Conservation (phyloP, 1,139 yeast species). For the Suhomyces bolitotheri region DNA sequence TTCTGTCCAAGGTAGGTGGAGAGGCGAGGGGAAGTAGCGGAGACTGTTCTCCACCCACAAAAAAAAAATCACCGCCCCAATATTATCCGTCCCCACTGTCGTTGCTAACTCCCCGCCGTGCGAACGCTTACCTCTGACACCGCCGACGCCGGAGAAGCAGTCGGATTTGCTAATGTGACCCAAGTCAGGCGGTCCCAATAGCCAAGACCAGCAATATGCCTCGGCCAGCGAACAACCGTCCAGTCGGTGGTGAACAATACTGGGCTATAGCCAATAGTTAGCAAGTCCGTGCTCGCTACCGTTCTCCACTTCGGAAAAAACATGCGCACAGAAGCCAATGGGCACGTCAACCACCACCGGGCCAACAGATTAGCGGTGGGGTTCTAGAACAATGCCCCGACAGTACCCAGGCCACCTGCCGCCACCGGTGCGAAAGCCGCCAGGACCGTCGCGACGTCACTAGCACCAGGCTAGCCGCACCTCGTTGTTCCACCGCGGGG, state of each 20-base stretch:
- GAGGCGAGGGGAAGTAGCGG: not conserved
- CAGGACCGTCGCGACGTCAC: not conserved
- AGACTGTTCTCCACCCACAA: not conserved
- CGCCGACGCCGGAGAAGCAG: constrained; percentile 4
- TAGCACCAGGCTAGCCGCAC: no score
- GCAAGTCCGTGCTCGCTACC: no score
- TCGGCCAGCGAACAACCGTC: no score
- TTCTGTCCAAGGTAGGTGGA: not conserved
- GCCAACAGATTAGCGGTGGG: constrained; percentile 1
- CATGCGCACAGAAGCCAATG: not conserved
- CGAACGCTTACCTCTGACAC: not conserved
- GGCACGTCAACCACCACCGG: not conserved
- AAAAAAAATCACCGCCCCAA: no score
- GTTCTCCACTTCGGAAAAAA: constrained; percentile 10
- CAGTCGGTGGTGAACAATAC: no score
- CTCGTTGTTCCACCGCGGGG: no score
- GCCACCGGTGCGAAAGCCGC: not conserved
- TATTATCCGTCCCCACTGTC: no score
- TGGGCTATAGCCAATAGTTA: no score
- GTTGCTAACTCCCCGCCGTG: not conserved
- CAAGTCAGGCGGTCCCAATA: no score
- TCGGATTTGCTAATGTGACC: no score
- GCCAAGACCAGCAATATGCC: no score
- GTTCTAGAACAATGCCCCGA: constrained; percentile 5
- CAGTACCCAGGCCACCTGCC: not conserved